Evolutionary conservation across 805 yeast species (phyloP), one percentile per base, ranked within the genome.

Genomic region (Nakazawaea sp.): DNA sequence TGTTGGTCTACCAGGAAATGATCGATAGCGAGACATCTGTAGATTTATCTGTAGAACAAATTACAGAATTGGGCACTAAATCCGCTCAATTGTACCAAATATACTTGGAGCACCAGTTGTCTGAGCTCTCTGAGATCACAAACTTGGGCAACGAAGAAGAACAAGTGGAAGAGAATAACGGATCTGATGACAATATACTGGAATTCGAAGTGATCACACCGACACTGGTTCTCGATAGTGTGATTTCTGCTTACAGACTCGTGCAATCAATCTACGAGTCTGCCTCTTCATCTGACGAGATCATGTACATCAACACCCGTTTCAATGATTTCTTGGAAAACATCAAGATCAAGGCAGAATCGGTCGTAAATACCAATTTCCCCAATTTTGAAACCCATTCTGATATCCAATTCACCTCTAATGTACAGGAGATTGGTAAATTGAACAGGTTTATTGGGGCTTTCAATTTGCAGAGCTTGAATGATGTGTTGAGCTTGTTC

Each of bases 1-100:
- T 66, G 0, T 47, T 72, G 30, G 72, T 66, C 6, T 69, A 69
- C 44, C 62, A 64, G 21, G 77, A 72, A 43, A 58, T 59, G 8
- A 51, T 72, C 27, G 79, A 73, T 36, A n/a, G n/a, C n/a, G 53
- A 46, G n/a, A 20, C 46, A 11, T 58, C 55, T 23, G 52, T 52
- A 17, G 44, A 35, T 15, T 19, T 36, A 10, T 45, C 44, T 4
- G 27, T 45, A 5, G 45, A 39, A 9, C 33, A 43, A 9, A 21
- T 24, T 9, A 28, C 33, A 5, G 10, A 13, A 9, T 9, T 35
- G 6, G 32, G 26, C 6, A 5, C 9, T 13, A 19, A 23, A n/a
- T 26, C 36, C 19, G 45, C 48, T 31, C 21, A 39, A 37, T 8
- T 44, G 59, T 21, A 46, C 64, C 15, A 23, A 36, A 12, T 38